Evolutionary conservation across 2,329 filamentous ascomycete species (phyloP).

Genomic region (Cryphonectria naterciae): DNA sequence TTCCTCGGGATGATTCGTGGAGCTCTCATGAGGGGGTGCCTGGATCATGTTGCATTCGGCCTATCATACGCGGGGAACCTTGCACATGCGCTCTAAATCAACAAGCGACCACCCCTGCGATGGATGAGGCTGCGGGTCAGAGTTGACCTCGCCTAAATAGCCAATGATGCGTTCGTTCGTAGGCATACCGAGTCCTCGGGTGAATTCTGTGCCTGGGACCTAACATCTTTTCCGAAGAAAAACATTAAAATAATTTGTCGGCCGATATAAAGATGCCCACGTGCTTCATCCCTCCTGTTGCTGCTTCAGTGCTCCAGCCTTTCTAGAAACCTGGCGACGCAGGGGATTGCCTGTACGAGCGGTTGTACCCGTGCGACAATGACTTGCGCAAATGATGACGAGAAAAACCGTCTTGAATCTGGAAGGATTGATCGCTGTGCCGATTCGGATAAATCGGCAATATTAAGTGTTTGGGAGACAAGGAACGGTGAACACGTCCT

Average conservation of each 20-base stretch:
- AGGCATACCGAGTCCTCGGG: background rate
- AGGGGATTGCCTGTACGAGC: background rate
- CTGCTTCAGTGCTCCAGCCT: background rate
- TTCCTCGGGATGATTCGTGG: background rate
- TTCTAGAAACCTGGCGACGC: background rate
- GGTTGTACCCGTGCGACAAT: background rate
- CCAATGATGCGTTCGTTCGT: background rate
- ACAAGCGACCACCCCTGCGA: background rate
- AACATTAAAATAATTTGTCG: no score
- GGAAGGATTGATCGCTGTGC: background rate
- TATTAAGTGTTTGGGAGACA: background rate
- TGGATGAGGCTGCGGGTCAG: background rate
- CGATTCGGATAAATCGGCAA: background rate
- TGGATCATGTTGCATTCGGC: background rate
- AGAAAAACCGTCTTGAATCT: background rate
- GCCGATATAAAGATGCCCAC: background rate
- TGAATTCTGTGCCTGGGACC: background rate
- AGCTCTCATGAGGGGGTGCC: background rate
- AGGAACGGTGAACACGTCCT: background rate
- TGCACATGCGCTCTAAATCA: background rate
- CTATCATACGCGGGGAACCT: slow-evolving; percentile 1
- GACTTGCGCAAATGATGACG: background rate
- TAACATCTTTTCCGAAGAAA: no score
- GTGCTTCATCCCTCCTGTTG: background rate
- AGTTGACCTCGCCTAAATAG: background rate